phyloP scores from a whole-genome alignment of 2,329 filamentous ascomycete genomes.

The Fusarium continuum region DNA sequence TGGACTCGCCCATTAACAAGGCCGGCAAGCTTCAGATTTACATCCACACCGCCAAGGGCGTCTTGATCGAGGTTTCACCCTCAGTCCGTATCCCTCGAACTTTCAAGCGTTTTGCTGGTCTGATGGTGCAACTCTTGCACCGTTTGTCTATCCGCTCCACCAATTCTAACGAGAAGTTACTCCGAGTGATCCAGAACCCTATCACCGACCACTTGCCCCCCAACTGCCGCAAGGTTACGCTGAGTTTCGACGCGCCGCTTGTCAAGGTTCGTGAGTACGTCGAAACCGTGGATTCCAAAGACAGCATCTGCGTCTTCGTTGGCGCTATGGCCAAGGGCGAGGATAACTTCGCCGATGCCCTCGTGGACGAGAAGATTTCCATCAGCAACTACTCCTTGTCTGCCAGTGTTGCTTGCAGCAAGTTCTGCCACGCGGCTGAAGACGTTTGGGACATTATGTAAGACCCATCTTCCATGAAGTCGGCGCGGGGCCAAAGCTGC shows the following conservation, averaged over 20 bases:
- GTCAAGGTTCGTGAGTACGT: constrained; percentile 92
- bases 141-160: constrained; percentile 95
- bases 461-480: constrained; percentile 36
- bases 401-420: constrained; percentile 98
- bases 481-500: constrained; percentile 27
- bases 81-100: constrained; percentile 97
- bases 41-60: constrained; percentile 96
- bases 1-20: constrained; percentile 99
- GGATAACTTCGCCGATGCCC: constrained; percentile 93
- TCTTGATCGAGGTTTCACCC: constrained; percentile 97
- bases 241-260: constrained; percentile 91
- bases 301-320: constrained; percentile 97
- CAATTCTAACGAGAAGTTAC: constrained; percentile 95
- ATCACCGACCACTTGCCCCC: constrained; percentile 96
- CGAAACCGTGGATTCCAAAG: constrained; percentile 76
- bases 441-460: constrained; percentile 95
- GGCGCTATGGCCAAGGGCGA: constrained; percentile 98
- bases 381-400: constrained; percentile 99
- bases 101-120: constrained; percentile 97
- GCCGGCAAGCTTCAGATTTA: constrained; percentile 97
- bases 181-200: constrained; percentile 97
- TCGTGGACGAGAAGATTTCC: constrained; percentile 96
- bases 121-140: constrained; percentile 98
- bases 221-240: constrained; percentile 96
- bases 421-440: constrained; percentile 98